Conservation (phyloP, 306 rosid genomes). For the Dryas octopetala region DNA sequence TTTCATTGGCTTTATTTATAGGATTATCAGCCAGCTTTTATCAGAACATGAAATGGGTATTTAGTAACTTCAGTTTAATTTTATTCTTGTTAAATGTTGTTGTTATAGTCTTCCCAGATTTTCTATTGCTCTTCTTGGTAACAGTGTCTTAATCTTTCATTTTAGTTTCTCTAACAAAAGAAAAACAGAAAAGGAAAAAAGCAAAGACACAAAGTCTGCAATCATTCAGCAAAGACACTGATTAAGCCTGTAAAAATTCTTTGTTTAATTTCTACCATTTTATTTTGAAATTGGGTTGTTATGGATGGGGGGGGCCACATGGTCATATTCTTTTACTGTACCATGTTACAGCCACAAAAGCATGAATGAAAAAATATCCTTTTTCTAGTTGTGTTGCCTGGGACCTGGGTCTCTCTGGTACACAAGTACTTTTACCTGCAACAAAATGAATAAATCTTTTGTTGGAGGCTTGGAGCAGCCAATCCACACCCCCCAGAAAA, state of each 20-base stretch:
- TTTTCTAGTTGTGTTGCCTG: neutral
- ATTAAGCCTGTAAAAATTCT: conserved; percentile 1
- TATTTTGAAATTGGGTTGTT: neutral
- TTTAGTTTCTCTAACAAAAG: too few species aligned
- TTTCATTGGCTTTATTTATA: neutral
- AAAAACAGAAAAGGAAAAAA: too few species aligned
- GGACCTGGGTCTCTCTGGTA: neutral
- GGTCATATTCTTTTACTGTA: conserved; percentile 11
- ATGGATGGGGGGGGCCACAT: neutral
- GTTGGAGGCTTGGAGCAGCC: conserved; percentile 31
- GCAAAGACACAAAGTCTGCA: neutral
- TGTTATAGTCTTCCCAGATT: too few species aligned
- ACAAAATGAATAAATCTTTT: conserved; percentile 16
- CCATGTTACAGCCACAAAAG: neutral
- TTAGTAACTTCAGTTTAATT: neutral
- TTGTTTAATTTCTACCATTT: neutral
- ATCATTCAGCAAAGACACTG: conserved; percentile 1
- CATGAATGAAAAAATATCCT: neutral
- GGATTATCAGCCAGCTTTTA: neutral
- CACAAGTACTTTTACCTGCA: neutral
- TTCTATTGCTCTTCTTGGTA: too few species aligned
- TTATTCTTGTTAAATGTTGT: too few species aligned
- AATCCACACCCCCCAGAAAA: neutral
- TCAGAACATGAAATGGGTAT: neutral
- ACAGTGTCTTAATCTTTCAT: too few species aligned